phyloP scores from a whole-genome alignment of 306 rosid genomes.

The Cercis canadensis region DNA sequence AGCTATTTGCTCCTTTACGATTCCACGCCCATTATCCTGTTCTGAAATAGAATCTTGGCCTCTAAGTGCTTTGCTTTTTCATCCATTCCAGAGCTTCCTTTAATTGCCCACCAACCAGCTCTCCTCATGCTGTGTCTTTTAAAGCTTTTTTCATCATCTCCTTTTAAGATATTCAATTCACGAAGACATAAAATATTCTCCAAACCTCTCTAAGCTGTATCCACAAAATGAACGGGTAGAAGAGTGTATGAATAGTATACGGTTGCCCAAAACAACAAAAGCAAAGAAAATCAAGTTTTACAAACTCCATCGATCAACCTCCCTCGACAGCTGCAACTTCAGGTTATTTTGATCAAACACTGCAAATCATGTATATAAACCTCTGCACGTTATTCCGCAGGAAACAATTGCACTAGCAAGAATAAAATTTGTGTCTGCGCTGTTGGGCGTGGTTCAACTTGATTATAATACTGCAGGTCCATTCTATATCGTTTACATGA shows the following conservation, averaged over 20 bases:
- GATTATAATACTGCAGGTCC: no score
- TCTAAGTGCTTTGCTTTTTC: constrained; percentile 36
- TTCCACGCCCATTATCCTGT: constrained; percentile 28
- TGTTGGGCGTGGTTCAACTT: no score
- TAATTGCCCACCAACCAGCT: constrained; percentile 38
- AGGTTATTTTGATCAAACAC: no score
- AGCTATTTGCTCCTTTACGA: constrained; percentile 29
- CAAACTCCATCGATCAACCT: background rate
- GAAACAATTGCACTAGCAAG: no score
- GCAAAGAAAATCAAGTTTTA: background rate
- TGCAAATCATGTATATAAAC: no score
- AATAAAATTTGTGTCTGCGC: no score
- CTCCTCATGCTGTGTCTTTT: constrained; percentile 22
- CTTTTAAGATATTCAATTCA: constrained; percentile 23
- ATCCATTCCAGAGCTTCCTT: constrained; percentile 33
- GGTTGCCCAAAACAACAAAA: background rate
- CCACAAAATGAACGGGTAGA: constrained; percentile 14
- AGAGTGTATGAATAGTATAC: background rate
- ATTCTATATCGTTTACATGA: no score
- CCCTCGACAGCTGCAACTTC: background rate
- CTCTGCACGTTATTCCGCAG: no score
- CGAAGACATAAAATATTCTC: constrained; percentile 4
- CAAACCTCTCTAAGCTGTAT: constrained; percentile 28
- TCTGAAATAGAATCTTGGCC: constrained; percentile 5
- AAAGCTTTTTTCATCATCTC: constrained; percentile 1